phyloP scores from a whole-genome alignment of 352 stramenopile species.

The Pythium dissimile region DNA sequence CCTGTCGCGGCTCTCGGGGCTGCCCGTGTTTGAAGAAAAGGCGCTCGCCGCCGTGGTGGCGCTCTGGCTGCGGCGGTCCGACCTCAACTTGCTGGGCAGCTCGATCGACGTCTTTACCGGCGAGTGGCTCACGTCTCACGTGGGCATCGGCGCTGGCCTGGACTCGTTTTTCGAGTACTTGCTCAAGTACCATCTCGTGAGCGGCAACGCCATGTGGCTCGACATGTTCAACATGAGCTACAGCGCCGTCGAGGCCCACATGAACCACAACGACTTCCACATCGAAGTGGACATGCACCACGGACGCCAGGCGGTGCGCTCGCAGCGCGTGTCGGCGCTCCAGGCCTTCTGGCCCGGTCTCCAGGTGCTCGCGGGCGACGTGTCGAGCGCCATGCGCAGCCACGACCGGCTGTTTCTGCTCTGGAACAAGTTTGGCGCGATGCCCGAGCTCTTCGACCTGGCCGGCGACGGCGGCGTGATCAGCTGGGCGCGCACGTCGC shows the following conservation, averaged over 20 bases:
- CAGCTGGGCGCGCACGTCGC: conserved; percentile 81
- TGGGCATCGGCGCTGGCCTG: conserved; percentile 90
- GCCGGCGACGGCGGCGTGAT: conserved; percentile 46
- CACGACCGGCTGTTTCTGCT: conserved; percentile 94
- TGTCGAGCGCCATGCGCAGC: conserved; percentile 84
- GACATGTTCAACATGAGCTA: conserved; percentile 91
- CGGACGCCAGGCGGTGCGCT: conserved; percentile 52
- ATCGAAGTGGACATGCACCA: conserved; percentile 87
- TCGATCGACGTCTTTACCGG: conserved; percentile 92
- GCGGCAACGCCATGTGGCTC: conserved; percentile 89
- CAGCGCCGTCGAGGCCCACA: conserved; percentile 63
- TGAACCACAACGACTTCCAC: conserved; percentile 75
- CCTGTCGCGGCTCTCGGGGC: conserved; percentile 81
- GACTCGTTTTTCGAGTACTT: conserved; percentile 99
- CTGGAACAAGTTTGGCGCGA: conserved; percentile 92
- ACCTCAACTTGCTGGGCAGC: conserved; percentile 93
- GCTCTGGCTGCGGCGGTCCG: conserved; percentile 75
- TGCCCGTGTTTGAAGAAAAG: conserved; percentile 56
- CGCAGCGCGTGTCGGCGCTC: conserved; percentile 77
- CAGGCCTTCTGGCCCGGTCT: conserved; percentile 97
- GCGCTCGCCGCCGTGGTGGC: conserved; percentile 58
- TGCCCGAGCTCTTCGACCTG: conserved; percentile 95
- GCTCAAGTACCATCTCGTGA: conserved; percentile 97
- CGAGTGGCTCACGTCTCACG: conserved; percentile 69
- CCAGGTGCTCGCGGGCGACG: conserved; percentile 93